Percentiles rank a stretch among this genome's conserved stretches.
Evolutionary conservation across 768 basidiomycete genomes (phyloP).

Genomic region (Hypholoma sublateritium): DNA sequence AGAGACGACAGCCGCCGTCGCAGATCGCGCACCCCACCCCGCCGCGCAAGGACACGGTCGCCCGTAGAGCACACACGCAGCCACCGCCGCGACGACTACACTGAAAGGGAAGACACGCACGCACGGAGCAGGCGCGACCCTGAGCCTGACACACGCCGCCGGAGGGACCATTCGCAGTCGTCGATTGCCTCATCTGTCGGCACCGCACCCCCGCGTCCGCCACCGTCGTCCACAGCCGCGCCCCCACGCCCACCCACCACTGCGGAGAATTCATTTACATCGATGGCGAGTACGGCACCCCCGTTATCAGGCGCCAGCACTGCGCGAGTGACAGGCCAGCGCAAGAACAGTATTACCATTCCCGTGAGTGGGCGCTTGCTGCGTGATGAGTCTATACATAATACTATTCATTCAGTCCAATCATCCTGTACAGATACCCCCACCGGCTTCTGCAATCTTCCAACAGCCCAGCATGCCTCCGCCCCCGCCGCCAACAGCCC

Average conservation of each 20-base stretch:
- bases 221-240: no score
- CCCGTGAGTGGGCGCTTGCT: background rate
- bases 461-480: background rate
- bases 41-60: background rate
- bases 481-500: constrained; percentile 4
- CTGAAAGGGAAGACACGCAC: background rate
- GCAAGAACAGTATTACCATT: background rate
- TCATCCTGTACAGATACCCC: background rate
- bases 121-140: background rate
- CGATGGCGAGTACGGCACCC: background rate
- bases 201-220: no score
- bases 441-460: background rate
- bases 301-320: background rate
- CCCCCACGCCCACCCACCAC: no score
- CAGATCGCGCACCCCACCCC: background rate
- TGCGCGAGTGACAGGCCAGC: background rate
- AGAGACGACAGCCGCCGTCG: background rate
- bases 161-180: no score
- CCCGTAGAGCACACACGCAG: background rate
- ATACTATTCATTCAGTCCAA: background rate
- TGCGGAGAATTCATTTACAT: no score
- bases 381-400: background rate
- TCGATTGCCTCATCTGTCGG: no score
- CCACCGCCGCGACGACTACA: background rate
- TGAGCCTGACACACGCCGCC: background rate